Conservation (phyloP, 2,329 filamentous ascomycete species). For the Talaromyces sp. region DNA sequence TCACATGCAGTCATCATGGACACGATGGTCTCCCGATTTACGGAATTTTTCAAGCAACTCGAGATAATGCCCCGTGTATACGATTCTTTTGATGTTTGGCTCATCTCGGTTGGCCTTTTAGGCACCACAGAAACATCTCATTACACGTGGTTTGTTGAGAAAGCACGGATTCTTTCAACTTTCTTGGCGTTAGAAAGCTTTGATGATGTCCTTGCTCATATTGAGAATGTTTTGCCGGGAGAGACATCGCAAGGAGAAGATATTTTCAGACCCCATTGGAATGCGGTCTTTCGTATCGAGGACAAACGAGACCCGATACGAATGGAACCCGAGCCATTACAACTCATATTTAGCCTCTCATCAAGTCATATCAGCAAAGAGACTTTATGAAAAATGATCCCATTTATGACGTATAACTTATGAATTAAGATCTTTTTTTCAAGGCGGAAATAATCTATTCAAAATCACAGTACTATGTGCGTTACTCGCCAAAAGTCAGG, state of each 20-base stretch:
- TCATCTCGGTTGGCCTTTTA: slow-evolving; percentile 47
- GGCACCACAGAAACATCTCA: slow-evolving; percentile 23
- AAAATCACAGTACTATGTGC: too few relatives aligned
- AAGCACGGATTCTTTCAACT: slow-evolving; percentile 7
- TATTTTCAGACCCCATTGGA: slow-evolving; percentile 24
- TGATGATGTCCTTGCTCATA: slow-evolving; percentile 11
- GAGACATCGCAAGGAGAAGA: slow-evolving; percentile 17
- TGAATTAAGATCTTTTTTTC: neutral
- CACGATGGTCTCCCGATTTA: slow-evolving; percentile 38
- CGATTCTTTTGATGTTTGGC: slow-evolving; percentile 45
- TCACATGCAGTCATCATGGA: slow-evolving; percentile 51
- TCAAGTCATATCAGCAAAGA: neutral
- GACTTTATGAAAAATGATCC: neutral
- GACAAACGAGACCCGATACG: neutral
- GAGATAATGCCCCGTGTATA: slow-evolving; percentile 7
- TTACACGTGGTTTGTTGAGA: slow-evolving; percentile 23
- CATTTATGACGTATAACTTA: neutral
- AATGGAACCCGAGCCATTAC: neutral
- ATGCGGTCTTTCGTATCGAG: slow-evolving; percentile 5
- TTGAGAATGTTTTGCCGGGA: slow-evolving; percentile 27
- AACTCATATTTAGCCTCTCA: neutral
- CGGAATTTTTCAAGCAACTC: slow-evolving; percentile 30
- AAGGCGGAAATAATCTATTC: too few relatives aligned
- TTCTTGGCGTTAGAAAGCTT: slow-evolving; percentile 14
- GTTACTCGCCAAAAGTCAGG: too few relatives aligned